A percentile compares a stretch with the other conserved stretches of the same genome.
phyloP scores from a whole-genome alignment of 2,329 filamentous ascomycete species.

The Fusarium sp. region DNA sequence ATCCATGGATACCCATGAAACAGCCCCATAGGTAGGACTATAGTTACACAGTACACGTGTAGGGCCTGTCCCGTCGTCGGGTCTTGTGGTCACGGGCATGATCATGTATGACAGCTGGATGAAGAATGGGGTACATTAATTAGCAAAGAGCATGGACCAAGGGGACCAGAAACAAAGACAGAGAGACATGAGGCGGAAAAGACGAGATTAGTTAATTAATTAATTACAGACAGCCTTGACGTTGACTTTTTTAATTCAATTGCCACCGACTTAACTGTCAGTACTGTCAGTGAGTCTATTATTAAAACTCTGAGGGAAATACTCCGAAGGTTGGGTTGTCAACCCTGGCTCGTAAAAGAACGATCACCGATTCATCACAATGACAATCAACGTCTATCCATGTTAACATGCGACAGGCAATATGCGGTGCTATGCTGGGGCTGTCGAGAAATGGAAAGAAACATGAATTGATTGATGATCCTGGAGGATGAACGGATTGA shows the following conservation, averaged over 20 bases:
- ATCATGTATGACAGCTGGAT: conserved; percentile 6
- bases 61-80: neutral
- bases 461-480: conserved; percentile 19
- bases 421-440: conserved; percentile 21
- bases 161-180: neutral
- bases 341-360: conserved; percentile 21
- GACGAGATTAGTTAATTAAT: conserved; percentile 19
- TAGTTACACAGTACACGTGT: conserved; percentile 3
- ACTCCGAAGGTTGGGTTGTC: conserved; percentile 39
- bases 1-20: conserved; percentile 7
- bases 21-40: no score
- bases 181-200: conserved; percentile 11
- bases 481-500: conserved; percentile 19
- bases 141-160: conserved; percentile 20
- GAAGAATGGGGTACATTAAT: conserved; percentile 15
- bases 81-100: conserved; percentile 12
- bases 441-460: conserved; percentile 15
- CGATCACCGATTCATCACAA: conserved; percentile 34
- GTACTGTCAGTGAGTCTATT: neutral
- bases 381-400: conserved; percentile 13
- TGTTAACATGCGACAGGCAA: conserved; percentile 12
- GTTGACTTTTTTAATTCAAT: neutral
- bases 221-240: conserved; percentile 14
- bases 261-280: neutral
- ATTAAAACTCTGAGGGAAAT: conserved; percentile 28